Evolutionary conservation across 139 green algal genomes (phyloP).

Genomic region (Chlamydomonas asymmetrica): DNA sequence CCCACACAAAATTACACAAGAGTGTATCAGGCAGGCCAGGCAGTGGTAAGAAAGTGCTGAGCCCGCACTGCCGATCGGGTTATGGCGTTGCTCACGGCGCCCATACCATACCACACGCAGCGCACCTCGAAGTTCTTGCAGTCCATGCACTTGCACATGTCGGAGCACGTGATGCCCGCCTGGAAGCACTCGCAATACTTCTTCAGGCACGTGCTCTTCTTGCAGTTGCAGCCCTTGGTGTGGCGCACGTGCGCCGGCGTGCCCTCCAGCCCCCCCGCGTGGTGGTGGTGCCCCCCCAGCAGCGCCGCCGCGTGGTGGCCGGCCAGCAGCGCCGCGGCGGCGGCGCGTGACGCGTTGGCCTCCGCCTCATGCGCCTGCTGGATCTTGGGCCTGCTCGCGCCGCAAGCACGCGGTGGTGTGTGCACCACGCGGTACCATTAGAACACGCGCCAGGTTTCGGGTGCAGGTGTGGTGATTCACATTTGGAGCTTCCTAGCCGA

Average conservation of each 20-base stretch:
- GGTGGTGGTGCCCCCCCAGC: too few species aligned
- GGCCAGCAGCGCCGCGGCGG: too few species aligned
- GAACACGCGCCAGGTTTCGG: too few species aligned
- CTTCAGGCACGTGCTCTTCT: slow-evolving; percentile 90
- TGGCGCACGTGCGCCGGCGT: slow-evolving; percentile 52
- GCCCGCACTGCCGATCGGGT: not conserved
- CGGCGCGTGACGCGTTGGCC: not conserved
- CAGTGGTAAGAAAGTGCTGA: not conserved
- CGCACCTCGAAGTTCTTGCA: slow-evolving; percentile 85
- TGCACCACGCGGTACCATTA: too few species aligned
- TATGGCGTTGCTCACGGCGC: not conserved
- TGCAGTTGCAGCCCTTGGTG: slow-evolving; percentile 92
- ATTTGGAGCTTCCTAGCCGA: too few species aligned
- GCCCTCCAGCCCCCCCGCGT: not conserved
- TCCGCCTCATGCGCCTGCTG: slow-evolving; percentile 39
- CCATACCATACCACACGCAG: not conserved
- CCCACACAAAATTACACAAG: not conserved
- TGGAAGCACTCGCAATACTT: slow-evolving; percentile 99
- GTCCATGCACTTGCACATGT: slow-evolving; percentile 87
- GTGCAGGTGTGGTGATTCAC: too few species aligned
- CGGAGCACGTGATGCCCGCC: slow-evolving; percentile 75
- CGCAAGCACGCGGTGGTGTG: too few species aligned
- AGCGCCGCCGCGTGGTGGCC: too few species aligned
- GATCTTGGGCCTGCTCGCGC: slow-evolving; percentile 92
- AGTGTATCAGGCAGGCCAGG: not conserved